phyloP scores from a whole-genome alignment of 192 early-diverging fungal genomes.

The Linnemannia schmuckeri region DNA sequence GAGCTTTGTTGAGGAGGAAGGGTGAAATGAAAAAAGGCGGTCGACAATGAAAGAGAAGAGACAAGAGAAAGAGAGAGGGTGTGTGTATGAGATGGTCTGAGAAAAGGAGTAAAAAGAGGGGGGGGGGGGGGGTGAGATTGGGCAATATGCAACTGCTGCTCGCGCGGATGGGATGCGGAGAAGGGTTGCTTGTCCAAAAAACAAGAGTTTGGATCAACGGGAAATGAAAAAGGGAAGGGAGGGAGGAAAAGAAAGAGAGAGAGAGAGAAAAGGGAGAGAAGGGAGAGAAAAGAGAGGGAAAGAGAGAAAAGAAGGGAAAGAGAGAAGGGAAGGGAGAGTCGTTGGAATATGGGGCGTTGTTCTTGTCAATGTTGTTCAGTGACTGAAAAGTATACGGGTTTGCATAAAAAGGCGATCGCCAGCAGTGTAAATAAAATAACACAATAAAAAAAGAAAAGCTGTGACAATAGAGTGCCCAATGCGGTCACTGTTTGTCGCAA shows the following conservation, averaged over 20 bases:
- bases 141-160: neutral
- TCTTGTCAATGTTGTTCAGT: neutral
- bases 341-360: neutral
- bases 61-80: neutral
- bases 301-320: neutral
- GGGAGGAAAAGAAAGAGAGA: neutral
- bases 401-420: neutral
- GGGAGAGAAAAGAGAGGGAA: neutral
- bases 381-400: neutral
- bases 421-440: neutral
- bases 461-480: neutral
- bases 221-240: neutral
- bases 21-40: neutral
- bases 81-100: neutral
- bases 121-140: neutral
- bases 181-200: neutral
- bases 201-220: neutral
- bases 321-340: neutral
- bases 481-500: neutral
- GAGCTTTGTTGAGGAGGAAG: neutral
- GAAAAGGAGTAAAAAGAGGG: neutral
- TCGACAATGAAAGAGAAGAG: neutral
- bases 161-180: conserved; percentile 4
- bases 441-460: neutral
- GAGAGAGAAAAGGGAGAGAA: neutral